Base-by-base conservation (phyloP, 2,329 filamentous ascomycete genomes). In the Penicillium sp. region DNA sequence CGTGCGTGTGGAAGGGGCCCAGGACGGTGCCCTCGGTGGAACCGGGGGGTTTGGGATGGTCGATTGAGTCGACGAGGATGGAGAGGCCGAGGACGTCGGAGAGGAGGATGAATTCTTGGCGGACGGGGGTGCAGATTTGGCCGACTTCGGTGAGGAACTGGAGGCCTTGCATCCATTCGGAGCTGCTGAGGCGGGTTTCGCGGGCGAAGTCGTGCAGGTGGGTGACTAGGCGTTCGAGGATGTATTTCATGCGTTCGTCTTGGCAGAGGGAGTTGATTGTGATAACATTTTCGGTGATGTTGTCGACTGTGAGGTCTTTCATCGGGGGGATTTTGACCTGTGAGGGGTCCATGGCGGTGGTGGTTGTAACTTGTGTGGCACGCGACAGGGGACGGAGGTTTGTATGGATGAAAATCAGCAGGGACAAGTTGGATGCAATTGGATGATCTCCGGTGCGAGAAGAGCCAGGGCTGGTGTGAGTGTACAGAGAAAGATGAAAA, bases 131-230 rank as follows among this genome's bases (percentile, higher is more conserved):
- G 72, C 86, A 90, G 60, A 88, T 93, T 74, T 94, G 83, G 4
- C 90, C 91, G 8, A 89, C 88, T 42, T 81, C 79, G 0, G 89
- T 90, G 31, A 94, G 78, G 77, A 93, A 94, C 45, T 84, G 77
- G 56, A 94, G 81, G 1, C 86, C 89, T 0, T 84, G 79, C 87
- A 90, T 90, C 91, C 90, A 94, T 79, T 95, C 91, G 2, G 86
- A 81, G 4, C 88, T 90, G 72, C 86, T 90, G 37, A 94, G 81
- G 34, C 90, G 81, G 1, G 90, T 93, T 75, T 94, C 91, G 56
- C 90, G 84, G 5, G 90, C 89, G 72, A 92, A 94, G 77, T 93
- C 90, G 76, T 95, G 91, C 1, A 94, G 79, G 75, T 95, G 90
- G 12, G 86, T 85, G 50, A 93, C 89, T 14, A 93, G 82, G 17